Base-by-base conservation (phyloP, 108 stramenopile genomes). In the Cyclotella choctawhatcheeana region DNA sequence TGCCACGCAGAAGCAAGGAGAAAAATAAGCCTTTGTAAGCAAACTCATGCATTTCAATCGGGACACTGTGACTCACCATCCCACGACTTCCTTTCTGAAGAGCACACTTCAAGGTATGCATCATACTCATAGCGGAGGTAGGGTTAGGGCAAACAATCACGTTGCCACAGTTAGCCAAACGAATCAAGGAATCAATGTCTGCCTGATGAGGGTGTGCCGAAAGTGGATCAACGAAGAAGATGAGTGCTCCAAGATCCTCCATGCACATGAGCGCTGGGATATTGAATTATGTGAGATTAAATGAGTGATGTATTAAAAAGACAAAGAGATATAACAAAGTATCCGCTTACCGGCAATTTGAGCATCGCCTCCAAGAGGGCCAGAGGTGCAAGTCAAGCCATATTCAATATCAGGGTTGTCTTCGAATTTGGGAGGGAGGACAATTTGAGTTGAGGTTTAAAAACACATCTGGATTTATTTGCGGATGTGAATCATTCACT, bases 361-460 rank as follows among this genome's bases (percentile, higher is more conserved):
- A 10, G 77, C 77, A 51, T 78, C 77, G 45, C 77, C 77, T 22
- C 77, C 77, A 14, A 78, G 71, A 33, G 77, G 77, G 29, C 77
- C 77, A 25, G 71, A 73, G 4, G 71, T 58, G 52, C 77, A 78
- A 2, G 77, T 32, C 34, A 65, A 65, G 5, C 77, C 77, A 40
- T 73, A 78, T 8, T 67, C 31, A 47, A 78, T 44, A 16, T 48
- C 40, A 12, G 64, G 64, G 37, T 78, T 48, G 32, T 77, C 69
- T n/a, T n/a, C n/a, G n/a, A n/a, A n/a, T n/a, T n/a, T n/a, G n/a
- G n/a, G n/a, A n/a, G n/a, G n/a, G n/a, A n/a, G n/a, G n/a, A n/a
- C n/a, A n/a, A n/a, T n/a, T n/a, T n/a, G n/a, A n/a, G n/a, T n/a
- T n/a, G n/a, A n/a, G n/a, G n/a, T n/a, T n/a, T n/a, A n/a, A n/a